A percentile compares a stretch with the other conserved stretches of the same genome.
These are phyloP conservation scores for Albizia julibrissin DNA, from an alignment of 306 rosid genomes.

Conservation along the genomic window DNA sequence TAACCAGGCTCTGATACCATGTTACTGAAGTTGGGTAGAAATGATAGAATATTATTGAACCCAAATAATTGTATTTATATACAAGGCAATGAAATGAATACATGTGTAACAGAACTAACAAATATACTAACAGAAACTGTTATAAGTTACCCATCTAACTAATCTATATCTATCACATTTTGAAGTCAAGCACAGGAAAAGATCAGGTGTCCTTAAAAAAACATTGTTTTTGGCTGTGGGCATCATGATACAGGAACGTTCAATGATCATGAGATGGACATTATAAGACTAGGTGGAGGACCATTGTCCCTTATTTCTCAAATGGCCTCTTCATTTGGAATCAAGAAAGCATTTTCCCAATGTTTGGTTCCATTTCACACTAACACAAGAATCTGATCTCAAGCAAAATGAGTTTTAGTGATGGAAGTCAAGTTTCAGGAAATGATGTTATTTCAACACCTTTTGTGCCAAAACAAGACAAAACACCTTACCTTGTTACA, in stretches of 20 bases:
- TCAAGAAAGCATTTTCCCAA: slow-evolving; percentile 34
- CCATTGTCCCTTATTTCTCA: slow-evolving; percentile 41
- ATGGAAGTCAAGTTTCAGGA: slow-evolving; percentile 44
- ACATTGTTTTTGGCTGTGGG: slow-evolving; percentile 47
- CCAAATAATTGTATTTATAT: too few species aligned
- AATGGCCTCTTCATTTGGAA: slow-evolving; percentile 30
- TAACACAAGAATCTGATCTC: slow-evolving; percentile 18
- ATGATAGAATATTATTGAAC: too few species aligned
- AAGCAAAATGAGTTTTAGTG: slow-evolving; percentile 45
- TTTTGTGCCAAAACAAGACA: slow-evolving; percentile 18
- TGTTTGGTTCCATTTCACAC: slow-evolving; percentile 44
- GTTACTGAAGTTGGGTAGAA: too few species aligned
- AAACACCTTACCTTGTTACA: slow-evolving; percentile 37
- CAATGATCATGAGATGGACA: slow-evolving; percentile 42
- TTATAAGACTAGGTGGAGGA: slow-evolving; percentile 43
- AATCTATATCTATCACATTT: too few species aligned
- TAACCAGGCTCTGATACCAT: too few species aligned
- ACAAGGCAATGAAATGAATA: too few species aligned
- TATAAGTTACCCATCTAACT: too few species aligned
- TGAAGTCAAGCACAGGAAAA: slow-evolving; percentile 8
- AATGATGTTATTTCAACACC: slow-evolving; percentile 42
- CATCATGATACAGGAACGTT: slow-evolving; percentile 40
- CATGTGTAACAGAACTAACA: too few species aligned
- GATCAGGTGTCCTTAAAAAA: neutral
- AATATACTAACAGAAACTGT: too few species aligned